Conservation (phyloP, 805 yeast species). For the Kurtzmaniella fragi region DNA sequence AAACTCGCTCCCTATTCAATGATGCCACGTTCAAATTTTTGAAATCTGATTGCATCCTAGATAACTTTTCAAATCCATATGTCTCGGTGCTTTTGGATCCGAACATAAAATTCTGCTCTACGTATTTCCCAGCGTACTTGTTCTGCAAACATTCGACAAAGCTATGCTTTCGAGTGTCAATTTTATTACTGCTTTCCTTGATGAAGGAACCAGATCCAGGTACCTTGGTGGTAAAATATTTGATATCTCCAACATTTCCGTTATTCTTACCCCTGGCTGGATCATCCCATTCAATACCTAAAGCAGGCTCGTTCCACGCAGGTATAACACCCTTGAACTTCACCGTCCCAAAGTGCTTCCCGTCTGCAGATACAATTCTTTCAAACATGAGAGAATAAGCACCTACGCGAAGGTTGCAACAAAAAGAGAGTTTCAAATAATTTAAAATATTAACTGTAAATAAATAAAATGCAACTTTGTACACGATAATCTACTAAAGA, state of each 20-base stretch:
- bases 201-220: slow-evolving; percentile 60
- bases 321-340: slow-evolving; percentile 56
- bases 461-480: no score
- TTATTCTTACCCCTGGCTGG: slow-evolving; percentile 62
- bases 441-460: no score
- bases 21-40: slow-evolving; percentile 43
- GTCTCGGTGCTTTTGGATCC: slow-evolving; percentile 58
- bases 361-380: slow-evolving; percentile 26
- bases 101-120: slow-evolving; percentile 33
- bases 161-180: slow-evolving; percentile 14
- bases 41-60: slow-evolving; percentile 44
- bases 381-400: slow-evolving; percentile 9
- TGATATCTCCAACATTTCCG: slow-evolving; percentile 51
- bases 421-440: neutral
- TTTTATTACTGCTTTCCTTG: slow-evolving; percentile 37
- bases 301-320: slow-evolving; percentile 57
- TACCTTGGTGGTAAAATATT: slow-evolving; percentile 46
- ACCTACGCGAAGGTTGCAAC: neutral
- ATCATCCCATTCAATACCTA: slow-evolving; percentile 89
- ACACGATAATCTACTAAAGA: no score
- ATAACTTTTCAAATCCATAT: slow-evolving; percentile 60
- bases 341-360: slow-evolving; percentile 53
- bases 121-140: slow-evolving; percentile 36
- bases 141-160: slow-evolving; percentile 47
- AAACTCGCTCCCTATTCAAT: slow-evolving; percentile 40